Conservation (phyloP, 1,284 basidiomycete species). For the Phylloboletellus chloephorus region DNA sequence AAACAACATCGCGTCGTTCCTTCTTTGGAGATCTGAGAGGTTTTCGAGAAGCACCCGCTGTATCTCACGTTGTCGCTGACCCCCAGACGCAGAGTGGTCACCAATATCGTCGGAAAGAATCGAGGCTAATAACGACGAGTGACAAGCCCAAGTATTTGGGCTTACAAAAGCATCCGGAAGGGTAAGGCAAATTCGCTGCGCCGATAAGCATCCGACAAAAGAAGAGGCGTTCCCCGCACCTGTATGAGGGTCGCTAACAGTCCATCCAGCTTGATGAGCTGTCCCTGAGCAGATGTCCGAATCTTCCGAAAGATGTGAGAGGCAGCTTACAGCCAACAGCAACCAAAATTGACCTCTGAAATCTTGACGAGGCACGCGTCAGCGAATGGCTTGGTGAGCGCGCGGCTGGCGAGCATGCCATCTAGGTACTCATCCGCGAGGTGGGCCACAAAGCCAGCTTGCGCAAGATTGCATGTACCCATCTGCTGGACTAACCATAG, state of each 20-base stretch:
- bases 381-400: constrained; percentile 59
- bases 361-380: constrained; percentile 65
- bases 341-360: constrained; percentile 50
- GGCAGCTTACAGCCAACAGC: neutral
- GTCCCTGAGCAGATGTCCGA: constrained; percentile 45
- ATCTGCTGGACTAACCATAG: constrained; percentile 83
- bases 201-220: constrained; percentile 6
- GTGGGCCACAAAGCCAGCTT: constrained; percentile 75
- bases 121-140: constrained; percentile 44
- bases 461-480: constrained; percentile 71
- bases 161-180: constrained; percentile 71
- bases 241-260: constrained; percentile 54
- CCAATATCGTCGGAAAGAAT: constrained; percentile 40
- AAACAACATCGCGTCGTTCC: constrained; percentile 78
- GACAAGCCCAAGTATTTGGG: constrained; percentile 58
- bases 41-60: constrained; percentile 44
- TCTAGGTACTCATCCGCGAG: constrained; percentile 77
- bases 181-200: constrained; percentile 57
- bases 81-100: constrained; percentile 29
- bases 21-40: constrained; percentile 52
- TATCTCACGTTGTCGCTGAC: constrained; percentile 37
- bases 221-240: constrained; percentile 35
- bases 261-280: constrained; percentile 51
- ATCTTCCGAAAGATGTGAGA: constrained; percentile 40
- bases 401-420: constrained; percentile 63